phyloP scores from a whole-genome alignment of 805 yeast genomes.

The Ogataea naganishii region DNA sequence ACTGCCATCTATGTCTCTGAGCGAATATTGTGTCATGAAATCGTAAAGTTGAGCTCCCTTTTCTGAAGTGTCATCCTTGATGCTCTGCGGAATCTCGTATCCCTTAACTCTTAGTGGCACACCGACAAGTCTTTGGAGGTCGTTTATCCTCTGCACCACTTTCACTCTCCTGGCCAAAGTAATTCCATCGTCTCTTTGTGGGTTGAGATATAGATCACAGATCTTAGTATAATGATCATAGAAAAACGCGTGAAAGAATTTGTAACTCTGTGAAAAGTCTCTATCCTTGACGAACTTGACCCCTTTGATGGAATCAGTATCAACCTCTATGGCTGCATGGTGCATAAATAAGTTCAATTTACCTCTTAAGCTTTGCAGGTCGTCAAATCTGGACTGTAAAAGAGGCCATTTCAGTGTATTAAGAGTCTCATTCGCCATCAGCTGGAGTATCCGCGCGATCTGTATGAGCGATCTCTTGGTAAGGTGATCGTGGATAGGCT shows the following conservation, averaged over 20 bases:
- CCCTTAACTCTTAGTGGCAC: slow-evolving; percentile 49
- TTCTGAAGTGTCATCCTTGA: slow-evolving; percentile 37
- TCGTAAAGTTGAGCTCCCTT: slow-evolving; percentile 51
- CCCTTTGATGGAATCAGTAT: slow-evolving; percentile 3
- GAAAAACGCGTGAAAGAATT: slow-evolving; percentile 35
- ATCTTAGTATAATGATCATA: slow-evolving; percentile 37
- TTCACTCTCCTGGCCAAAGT: slow-evolving; percentile 11
- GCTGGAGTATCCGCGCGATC: slow-evolving; percentile 76
- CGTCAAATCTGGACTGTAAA: slow-evolving; percentile 31
- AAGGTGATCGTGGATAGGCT: slow-evolving; percentile 6
- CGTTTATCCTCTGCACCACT: slow-evolving; percentile 36
- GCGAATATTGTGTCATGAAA: slow-evolving; percentile 61
- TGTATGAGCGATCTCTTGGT: slow-evolving; percentile 61
- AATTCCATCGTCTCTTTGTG: slow-evolving; percentile 6
- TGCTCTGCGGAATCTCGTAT: slow-evolving; percentile 46
- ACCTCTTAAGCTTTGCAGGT: slow-evolving; percentile 28
- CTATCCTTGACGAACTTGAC: too few species aligned
- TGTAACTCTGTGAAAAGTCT: slow-evolving; percentile 11
- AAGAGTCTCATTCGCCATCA: slow-evolving; percentile 77
- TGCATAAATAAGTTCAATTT: slow-evolving; percentile 33
- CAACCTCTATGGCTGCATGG: slow-evolving; percentile 14
- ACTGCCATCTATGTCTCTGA: slow-evolving; percentile 39
- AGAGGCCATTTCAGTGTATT: slow-evolving; percentile 58
- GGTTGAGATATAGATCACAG: slow-evolving; percentile 13
- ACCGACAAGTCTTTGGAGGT: slow-evolving; percentile 40